Base-by-base conservation (phyloP, 176 grass and related monocot genomes). In the Ananas comosus region DNA sequence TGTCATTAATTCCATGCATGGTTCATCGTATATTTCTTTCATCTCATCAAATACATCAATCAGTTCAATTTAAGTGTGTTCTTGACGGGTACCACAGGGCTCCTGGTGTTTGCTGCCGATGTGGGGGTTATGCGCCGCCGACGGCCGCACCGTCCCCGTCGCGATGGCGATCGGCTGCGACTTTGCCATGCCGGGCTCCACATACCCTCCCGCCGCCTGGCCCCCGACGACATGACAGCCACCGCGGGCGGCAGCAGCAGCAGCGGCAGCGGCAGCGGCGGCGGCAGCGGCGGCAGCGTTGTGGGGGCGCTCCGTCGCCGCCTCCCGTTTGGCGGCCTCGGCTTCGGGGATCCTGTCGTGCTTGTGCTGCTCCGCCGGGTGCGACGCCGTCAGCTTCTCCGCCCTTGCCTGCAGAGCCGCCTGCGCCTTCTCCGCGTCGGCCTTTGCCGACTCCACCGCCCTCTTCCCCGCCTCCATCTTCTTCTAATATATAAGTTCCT, bases 351-450 rank as follows among this genome's bases (percentile, higher is more conserved):
- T 58, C 54, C 54, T 19, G 16, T 81, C 74, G 57, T 22, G 65
- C 70, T 68, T 48, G 29, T 72, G 65, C 79, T 28, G 51, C 13
- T 78, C 79, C 8, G 69, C 29, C 1, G 79, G 57, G 33, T 73
- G 24, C 64, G 48, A 70, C 22, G 74, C 79, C 51, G 79, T 70
- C 10, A 75, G 69, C 79, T 78, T 81, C 57, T 78, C 74, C 51
- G 48, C n/a, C n/a, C n/a, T n/a, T n/a, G n/a, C n/a, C n/a, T n/a
- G n/a, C n/a, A n/a, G n/a, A n/a, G n/a, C n/a, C n/a, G n/a, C 84
- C 48, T 72, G 71, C 52, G 66, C 21, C 71, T 86, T 86, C 84
- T 86, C 84, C 79, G 74, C 78, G 8, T 79, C 51, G 2, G 84
- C 71, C 84, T 63, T 74, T 4, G 84, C 75, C 0, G 75, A 16